phyloP scores from a whole-genome alignment of 2,329 filamentous ascomycete species.

The Colletotrichum sojae region DNA sequence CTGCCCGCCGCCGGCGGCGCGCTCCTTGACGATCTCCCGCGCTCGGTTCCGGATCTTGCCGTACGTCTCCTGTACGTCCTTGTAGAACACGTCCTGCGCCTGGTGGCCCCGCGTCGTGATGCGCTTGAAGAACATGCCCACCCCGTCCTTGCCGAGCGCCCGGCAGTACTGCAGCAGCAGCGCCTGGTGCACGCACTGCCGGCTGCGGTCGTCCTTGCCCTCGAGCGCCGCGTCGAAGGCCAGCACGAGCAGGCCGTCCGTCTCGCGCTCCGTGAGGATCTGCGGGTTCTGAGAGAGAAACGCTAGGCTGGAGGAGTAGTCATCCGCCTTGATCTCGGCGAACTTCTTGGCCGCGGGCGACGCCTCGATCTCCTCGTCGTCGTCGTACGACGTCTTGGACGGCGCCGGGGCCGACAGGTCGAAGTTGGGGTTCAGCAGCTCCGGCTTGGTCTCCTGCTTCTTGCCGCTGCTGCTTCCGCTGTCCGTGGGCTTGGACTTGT shows the following conservation, averaged over 20 bases:
- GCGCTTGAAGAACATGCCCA: constrained; percentile 94
- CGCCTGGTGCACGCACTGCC: constrained; percentile 93
- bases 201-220: constrained; percentile 80
- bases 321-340: constrained; percentile 80
- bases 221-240: constrained; percentile 92
- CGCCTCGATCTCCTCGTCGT: constrained; percentile 82
- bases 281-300: constrained; percentile 86
- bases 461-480: constrained; percentile 48
- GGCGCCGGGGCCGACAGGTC: constrained; percentile 44
- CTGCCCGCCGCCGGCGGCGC: constrained; percentile 59
- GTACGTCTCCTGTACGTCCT: constrained; percentile 93
- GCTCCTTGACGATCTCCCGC: constrained; percentile 75
- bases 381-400: constrained; percentile 65
- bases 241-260: constrained; percentile 90
- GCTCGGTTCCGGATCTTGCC: constrained; percentile 83
- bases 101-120: constrained; percentile 92
- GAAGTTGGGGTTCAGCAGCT: constrained; percentile 82
- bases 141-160: constrained; percentile 88
- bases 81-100: constrained; percentile 90
- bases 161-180: constrained; percentile 95
- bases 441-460: constrained; percentile 68
- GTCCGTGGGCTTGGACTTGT: constrained; percentile 66
- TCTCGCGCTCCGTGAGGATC: constrained; percentile 87
- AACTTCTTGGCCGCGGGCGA: constrained; percentile 86
- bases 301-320: constrained; percentile 80